Evolutionary conservation across 2,329 filamentous ascomycete genomes (phyloP), one percentile per base, ranked within the genome.

Genomic region (Ascochyta viciae-villosae): DNA sequence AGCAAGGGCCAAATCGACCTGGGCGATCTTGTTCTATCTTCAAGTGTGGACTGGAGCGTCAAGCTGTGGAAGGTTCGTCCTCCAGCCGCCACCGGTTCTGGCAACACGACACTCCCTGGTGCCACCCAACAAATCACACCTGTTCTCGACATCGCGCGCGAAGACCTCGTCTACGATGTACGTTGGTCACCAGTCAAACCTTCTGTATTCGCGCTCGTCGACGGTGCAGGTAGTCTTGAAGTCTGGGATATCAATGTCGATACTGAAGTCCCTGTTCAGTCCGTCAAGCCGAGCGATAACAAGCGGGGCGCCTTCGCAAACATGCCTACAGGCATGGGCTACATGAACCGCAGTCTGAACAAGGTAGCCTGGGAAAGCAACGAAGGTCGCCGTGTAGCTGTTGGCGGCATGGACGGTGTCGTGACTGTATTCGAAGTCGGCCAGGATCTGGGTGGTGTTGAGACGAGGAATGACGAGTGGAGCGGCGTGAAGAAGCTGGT

Each of bases 121-220:
- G 72, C 77, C 12, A 58, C 69, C 3, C 67, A 80, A 13, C 81
- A 85, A 59, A 87, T 94, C 27, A 77, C 84, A 3, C 95, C 95
- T 0, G 82, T 99, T 24, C 83, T 98, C 12, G 92, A 98, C 62
- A 92, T 99, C 71, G 89, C 90, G 19, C 89, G 95, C 50, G 96
- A 99, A 78, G 96, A 99, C 69, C 89, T 97, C 19, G 93, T 99
- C 47, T 99, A 99, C 78, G 94, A 97, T 74, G 93, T 92, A 3
- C 89, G 89, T 49, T 99, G 96, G 96, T 96, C 92, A 13, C 95
- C 95, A 0, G 86, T 95, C 62, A 94, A 95, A 74, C 95, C 95
- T 0, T 93, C 92, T 34, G 91, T 99, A 8, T 99, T 99, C 76
- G 92, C 91, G 1, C 86, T 96, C 19, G 95, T 98, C 2, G 96